Evolutionary conservation across 2,329 filamentous ascomycete genomes (phyloP), one percentile per base, ranked within the genome.

Genomic region (Exophiala sp.): DNA sequence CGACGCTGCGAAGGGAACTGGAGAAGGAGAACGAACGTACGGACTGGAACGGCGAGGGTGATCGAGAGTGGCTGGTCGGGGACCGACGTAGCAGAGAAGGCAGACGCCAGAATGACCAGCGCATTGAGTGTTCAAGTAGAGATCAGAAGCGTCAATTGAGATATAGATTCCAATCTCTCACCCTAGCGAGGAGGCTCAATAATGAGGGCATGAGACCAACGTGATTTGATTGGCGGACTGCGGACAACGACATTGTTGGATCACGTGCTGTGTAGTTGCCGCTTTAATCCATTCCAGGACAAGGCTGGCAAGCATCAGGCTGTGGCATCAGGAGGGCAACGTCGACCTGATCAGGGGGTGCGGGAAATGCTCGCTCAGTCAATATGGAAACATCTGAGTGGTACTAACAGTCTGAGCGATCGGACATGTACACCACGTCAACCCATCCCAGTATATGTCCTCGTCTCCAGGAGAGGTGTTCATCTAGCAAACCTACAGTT

Each of bases 1-100:
- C 77, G 68, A 72, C 50, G 37, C 64, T 57, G 56, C 61, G 66
- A 51, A 67, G 62, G 35, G 63, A 60, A 38, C 62, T 57, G 38
- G 66, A 67, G 56, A 59, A 61, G 22, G 69, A 70, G 57, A 72
- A 72, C 35, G 64, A 63, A 54, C 67, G 64, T 27, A 64, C 53
- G 14, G 61, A 62, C 52, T 58, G 56, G 38, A 63, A 34, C 8
- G 52, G 52, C 11, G 49, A 56, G 21, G 35, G 34, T 8, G 24
- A 16, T 22, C 38, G 40, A 21, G 42, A 18, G n/a, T n/a, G n/a
- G 21, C 43, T 42, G 40, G 34, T 44, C 43, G 54, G 40, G 35
- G 51, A 47, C 34, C 39, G 50, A 48, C 54, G 53, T 14, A 59
- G 41, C 42, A 47, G 48, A 44, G 51, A 51, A 29, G 50, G 50